Conservation (phyloP, 139 green algal species). For the Chlamydomonas schloesseri region DNA sequence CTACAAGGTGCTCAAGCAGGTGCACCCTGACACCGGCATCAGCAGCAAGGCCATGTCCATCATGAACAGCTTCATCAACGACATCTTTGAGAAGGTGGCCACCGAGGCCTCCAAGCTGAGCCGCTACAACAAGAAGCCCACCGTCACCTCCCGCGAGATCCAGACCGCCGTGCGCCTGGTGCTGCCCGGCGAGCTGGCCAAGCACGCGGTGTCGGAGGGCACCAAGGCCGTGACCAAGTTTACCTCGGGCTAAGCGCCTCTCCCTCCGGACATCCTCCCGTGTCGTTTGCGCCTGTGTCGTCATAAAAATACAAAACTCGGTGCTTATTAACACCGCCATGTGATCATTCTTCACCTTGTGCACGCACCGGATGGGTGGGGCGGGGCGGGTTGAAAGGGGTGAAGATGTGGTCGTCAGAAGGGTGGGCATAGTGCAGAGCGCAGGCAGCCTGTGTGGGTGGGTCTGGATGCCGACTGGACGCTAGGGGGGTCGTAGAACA, state of each 20-base stretch:
- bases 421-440: no score
- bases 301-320: no score
- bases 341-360: no score
- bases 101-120: conserved; percentile 53
- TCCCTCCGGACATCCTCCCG: background rate
- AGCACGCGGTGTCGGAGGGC: conserved; percentile 84
- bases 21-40: conserved; percentile 97
- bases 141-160: conserved; percentile 67
- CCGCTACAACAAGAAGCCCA: conserved; percentile 60
- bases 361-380: no score
- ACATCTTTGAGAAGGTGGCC: background rate
- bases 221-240: conserved; percentile 96
- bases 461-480: no score
- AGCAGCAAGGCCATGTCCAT: conserved; percentile 97
- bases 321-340: conserved; percentile 38
- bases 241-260: conserved; percentile 72
- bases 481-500: no score
- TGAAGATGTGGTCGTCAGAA: no score
- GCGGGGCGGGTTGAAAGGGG: no score
- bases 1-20: conserved; percentile 94
- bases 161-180: conserved; percentile 87
- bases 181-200: conserved; percentile 84
- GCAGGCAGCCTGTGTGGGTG: no score
- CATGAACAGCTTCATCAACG: conserved; percentile 74
- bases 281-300: no score